Evolutionary conservation across 2,329 filamentous ascomycete genomes (phyloP).

Genomic region (Dactylellina cionopaga): DNA sequence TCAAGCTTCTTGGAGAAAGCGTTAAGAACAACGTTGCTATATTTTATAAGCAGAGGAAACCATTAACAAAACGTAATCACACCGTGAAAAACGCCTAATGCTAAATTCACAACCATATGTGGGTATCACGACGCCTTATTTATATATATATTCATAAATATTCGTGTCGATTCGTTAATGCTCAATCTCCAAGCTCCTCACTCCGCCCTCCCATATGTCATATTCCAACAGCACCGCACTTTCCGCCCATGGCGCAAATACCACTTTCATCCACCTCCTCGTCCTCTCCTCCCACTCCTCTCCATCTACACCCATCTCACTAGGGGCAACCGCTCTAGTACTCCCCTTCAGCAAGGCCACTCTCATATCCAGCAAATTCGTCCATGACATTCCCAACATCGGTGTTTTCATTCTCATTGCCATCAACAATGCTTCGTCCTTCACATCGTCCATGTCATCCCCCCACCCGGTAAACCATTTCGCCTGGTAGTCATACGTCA

Average conservation of each 20-base stretch:
- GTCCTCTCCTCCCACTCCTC: slow-evolving; percentile 64
- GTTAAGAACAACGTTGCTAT: background rate
- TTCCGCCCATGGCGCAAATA: slow-evolving; percentile 81
- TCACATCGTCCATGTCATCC: slow-evolving; percentile 20
- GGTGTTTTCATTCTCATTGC: slow-evolving; percentile 53
- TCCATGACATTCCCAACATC: slow-evolving; percentile 55
- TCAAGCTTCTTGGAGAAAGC: background rate
- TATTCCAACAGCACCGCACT: slow-evolving; percentile 72
- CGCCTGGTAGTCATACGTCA: slow-evolving; percentile 55
- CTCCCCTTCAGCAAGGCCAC: slow-evolving; percentile 57
- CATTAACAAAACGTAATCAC: background rate
- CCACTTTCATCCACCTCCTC: slow-evolving; percentile 84
- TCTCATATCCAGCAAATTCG: slow-evolving; percentile 59
- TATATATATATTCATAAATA: slow-evolving; percentile 1
- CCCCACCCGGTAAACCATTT: slow-evolving; percentile 57
- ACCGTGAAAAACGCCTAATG: slow-evolving; percentile 23
- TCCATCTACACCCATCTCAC: slow-evolving; percentile 61
- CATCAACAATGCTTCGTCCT: slow-evolving; percentile 9
- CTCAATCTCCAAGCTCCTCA: slow-evolving; percentile 13
- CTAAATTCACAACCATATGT: slow-evolving; percentile 29
- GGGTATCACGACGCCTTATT: slow-evolving; percentile 21
- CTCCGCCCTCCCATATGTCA: slow-evolving; percentile 76
- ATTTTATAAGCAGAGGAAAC: background rate
- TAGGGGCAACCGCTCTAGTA: slow-evolving; percentile 55
- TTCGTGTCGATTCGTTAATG: background rate